These are phyloP conservation scores for Calocera cornea DNA, from an alignment of 768 basidiomycete species.

Conservation along the genomic window DNA sequence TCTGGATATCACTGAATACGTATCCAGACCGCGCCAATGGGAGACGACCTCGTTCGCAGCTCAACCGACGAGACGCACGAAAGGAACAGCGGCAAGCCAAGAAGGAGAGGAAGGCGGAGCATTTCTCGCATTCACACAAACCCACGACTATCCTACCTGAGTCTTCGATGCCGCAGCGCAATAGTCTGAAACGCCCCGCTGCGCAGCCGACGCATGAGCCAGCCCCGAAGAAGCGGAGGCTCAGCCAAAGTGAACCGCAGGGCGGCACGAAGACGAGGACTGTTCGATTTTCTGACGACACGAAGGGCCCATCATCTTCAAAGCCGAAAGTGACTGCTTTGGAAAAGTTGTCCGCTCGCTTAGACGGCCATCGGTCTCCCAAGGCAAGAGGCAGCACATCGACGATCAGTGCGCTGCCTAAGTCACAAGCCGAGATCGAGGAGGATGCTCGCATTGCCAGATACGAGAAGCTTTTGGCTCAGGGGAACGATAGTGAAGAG, in stretches of 20 bases:
- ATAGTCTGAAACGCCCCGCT: background rate
- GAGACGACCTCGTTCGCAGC: constrained; percentile 2
- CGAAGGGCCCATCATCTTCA: background rate
- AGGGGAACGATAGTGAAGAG: constrained; percentile 34
- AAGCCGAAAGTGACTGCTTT: constrained; percentile 8
- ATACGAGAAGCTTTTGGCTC: constrained; percentile 57
- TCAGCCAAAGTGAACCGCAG: constrained; percentile 12
- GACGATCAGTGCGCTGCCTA: constrained; percentile 22
- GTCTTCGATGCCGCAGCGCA: background rate
- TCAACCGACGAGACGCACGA: constrained; percentile 46
- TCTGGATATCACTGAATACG: background rate
- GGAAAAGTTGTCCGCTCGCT: constrained; percentile 13
- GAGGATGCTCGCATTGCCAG: constrained; percentile 81
- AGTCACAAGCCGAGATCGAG: constrained; percentile 30
- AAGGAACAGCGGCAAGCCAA: constrained; percentile 46
- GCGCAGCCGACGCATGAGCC: background rate
- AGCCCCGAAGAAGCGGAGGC: constrained; percentile 35
- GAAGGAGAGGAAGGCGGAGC: constrained; percentile 51
- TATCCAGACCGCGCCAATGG: constrained; percentile 5
- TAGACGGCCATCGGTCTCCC: background rate
- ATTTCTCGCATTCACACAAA: constrained; percentile 35
- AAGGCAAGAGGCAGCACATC: constrained; percentile 11
- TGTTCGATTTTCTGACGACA: background rate
- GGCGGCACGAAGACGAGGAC: background rate
- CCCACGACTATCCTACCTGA: constrained; percentile 31